phyloP scores from a whole-genome alignment of 257 asterid species.

The Solanum dulcamara region DNA sequence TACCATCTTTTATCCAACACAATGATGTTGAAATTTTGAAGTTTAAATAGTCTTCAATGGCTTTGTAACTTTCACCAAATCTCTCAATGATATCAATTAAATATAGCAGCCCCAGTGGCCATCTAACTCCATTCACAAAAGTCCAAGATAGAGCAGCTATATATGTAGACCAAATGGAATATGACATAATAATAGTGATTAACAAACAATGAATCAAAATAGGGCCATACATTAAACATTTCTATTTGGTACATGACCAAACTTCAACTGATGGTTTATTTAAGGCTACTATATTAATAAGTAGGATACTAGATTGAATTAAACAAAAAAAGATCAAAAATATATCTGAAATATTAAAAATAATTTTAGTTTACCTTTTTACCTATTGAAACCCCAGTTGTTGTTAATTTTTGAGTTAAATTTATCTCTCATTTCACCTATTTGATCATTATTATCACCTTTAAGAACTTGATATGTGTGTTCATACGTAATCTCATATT shows the following conservation, averaged over 20 bases:
- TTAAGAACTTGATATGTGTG: neutral
- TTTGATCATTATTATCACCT: neutral
- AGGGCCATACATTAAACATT: neutral
- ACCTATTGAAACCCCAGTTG: neutral
- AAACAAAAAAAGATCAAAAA: neutral
- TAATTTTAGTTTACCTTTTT: neutral
- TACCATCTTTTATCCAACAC: constrained; percentile 8
- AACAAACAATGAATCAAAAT: neutral
- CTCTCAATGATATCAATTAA: neutral
- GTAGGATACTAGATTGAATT: neutral
- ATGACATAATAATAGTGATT: neutral
- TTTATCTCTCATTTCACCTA: neutral
- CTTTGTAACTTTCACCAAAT: constrained; percentile 15
- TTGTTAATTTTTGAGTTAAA: neutral
- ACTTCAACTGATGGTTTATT: neutral
- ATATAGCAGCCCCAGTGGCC: neutral
- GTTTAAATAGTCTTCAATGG: neutral
- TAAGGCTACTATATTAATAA: neutral
- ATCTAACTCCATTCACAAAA: neutral
- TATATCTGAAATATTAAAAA: neutral
- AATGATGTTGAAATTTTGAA: constrained; percentile 14
- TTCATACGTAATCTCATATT: neutral
- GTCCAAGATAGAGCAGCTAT: neutral
- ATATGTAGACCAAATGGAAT: neutral
- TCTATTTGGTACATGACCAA: neutral